phyloP scores from a whole-genome alignment of 225 moss, liverwort and hornwort genomes.

The Pseudoscleropodium purum region DNA sequence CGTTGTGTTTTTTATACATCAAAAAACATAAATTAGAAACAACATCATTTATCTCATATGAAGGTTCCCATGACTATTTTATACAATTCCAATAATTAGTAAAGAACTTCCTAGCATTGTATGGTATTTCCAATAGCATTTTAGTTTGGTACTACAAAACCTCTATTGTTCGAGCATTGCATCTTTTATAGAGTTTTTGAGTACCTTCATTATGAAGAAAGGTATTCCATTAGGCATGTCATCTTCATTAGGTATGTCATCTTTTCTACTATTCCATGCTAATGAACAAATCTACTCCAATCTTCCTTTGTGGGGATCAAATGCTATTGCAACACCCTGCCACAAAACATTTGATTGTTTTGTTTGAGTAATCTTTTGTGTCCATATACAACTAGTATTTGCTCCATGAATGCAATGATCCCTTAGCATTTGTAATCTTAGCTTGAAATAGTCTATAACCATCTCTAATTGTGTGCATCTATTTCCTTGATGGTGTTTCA shows the following conservation, averaged over 20 bases:
- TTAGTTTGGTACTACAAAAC: background rate
- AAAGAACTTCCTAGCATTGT: background rate
- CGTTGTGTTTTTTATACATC: background rate
- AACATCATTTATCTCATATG: background rate
- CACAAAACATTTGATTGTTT: accelerated
- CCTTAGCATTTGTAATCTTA: background rate
- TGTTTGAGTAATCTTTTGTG: accelerated
- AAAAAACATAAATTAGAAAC: background rate
- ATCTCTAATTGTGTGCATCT: too few relatives aligned
- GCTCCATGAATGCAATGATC: accelerated
- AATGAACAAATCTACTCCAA: background rate
- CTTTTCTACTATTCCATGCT: too few relatives aligned
- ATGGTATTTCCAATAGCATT: background rate
- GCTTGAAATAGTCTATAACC: background rate
- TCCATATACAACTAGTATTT: background rate
- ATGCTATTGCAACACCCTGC: accelerated
- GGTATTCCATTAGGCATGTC: background rate
- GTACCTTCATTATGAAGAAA: background rate
- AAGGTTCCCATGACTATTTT: background rate
- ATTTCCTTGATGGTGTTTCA: too few relatives aligned
- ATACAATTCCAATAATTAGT: accelerated
- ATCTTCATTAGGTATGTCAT: background rate
- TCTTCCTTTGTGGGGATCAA: background rate
- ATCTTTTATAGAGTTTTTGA: background rate
- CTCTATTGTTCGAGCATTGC: accelerated